A percentile compares a stretch with the other conserved stretches of the same genome.
phyloP scores from a whole-genome alignment of 2,329 filamentous ascomycete species.

The Curvularia sp. region DNA sequence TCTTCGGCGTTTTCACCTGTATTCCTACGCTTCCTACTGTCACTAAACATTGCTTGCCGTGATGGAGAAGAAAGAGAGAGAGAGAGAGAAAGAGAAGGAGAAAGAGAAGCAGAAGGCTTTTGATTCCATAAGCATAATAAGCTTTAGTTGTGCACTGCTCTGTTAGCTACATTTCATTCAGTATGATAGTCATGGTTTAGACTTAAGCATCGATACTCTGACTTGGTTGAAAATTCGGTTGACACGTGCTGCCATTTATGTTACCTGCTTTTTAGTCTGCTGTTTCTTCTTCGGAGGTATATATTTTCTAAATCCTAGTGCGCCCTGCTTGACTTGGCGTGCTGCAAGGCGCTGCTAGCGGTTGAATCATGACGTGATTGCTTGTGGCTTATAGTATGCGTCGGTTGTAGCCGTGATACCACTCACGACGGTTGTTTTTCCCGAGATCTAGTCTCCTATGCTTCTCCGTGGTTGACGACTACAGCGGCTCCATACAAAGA shows the following conservation, averaged over 20 bases:
- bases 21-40: constrained; percentile 49
- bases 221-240: not conserved
- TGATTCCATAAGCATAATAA: constrained; percentile 22
- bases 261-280: not conserved
- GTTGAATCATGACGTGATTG: not conserved
- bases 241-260: not conserved
- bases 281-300: not conserved
- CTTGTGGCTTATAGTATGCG: not conserved
- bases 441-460: not conserved
- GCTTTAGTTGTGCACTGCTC: constrained; percentile 28
- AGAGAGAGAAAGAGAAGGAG: constrained; percentile 2
- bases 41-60: constrained; percentile 44
- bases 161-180: constrained; percentile 44
- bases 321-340: not conserved
- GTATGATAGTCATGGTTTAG: constrained; percentile 33
- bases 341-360: not conserved
- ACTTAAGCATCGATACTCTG: constrained; percentile 8
- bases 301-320: not conserved
- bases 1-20: constrained; percentile 42
- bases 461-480: not conserved
- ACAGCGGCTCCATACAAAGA: not conserved
- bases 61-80: constrained; percentile 18
- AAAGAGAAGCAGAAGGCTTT: not conserved
- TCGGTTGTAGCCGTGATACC: not conserved
- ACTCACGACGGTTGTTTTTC: not conserved